Evolutionary conservation across 495 filamentous ascomycete species (phyloP), one percentile per base, ranked within the genome.

Genomic region (Pyronema domesticum): DNA sequence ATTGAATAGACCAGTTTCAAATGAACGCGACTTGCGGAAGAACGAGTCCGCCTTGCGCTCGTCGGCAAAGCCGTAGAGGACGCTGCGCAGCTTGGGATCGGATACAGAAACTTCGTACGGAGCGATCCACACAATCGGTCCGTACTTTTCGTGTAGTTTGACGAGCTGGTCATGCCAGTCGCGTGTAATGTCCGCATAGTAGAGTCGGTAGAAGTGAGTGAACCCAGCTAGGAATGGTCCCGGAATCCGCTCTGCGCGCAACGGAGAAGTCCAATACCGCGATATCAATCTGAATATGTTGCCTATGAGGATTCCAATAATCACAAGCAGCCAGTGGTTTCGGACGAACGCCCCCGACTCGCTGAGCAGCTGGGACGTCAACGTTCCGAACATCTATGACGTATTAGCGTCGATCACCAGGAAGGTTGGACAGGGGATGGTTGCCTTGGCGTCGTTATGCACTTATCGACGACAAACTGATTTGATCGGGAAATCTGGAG

Each of bases 61-160:
- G 66, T 86, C 87, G 61, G 86, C 86, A 54, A 88, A 70, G 1
- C 85, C 81, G 61, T 89, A 91, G 30, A 91, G 89, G 7, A 72
- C 71, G 62, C 81, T 84, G 46, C 86, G 67, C 10, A 81, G 78
- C 49, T 73, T 72, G 0, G 83, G 81, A 58, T 84, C 75, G 3
- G 76, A 71, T 57, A 86, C 82, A 0, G 80, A 81, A 18, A 86
- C 65, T 0, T 71, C 70, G 55, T 82, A 79, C 10, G 83, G 83
- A 3, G 82, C 80, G 10, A 86, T 65, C 33, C 83, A 75, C 5
- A 88, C 79, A 4, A 88, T 71, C 56, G 81, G 76, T 10, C 83
- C 83, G 66, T 87, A 74, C 65, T 84, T 76, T 11, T 71, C 72
- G 63, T 89, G 85, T 9, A 89, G 69, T 6, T 65, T 69, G 37